These are phyloP conservation scores for Leucosporidium creatinivorum DNA, from an alignment of 768 basidiomycete genomes.

Conservation along the genomic window DNA sequence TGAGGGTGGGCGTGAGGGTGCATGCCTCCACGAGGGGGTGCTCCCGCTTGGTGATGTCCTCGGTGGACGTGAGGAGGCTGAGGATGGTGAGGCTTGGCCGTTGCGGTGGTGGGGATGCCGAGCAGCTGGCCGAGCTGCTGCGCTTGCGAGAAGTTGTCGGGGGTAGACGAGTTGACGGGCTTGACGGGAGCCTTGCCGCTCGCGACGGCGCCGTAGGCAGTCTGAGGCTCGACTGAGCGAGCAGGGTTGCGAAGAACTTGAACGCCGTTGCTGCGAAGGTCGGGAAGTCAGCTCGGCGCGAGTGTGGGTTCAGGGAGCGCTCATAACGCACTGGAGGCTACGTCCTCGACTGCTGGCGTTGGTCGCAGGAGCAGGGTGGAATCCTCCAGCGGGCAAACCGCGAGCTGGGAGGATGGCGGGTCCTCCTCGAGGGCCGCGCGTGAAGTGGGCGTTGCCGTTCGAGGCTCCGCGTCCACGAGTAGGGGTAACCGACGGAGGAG, in stretches of 20 bases:
- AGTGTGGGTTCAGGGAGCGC: neutral
- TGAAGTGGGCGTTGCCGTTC: slow-evolving; percentile 24
- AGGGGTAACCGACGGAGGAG: neutral
- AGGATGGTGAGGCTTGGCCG: neutral
- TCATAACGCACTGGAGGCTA: slow-evolving; percentile 1
- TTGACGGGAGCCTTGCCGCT: slow-evolving; percentile 8
- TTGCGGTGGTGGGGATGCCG: slow-evolving; percentile 14
- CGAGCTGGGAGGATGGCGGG: slow-evolving; percentile 23
- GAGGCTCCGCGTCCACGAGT: neutral
- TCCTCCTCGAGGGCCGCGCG: slow-evolving; percentile 16
- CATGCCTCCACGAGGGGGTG: neutral
- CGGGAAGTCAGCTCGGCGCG: neutral
- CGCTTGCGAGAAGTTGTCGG: slow-evolving; percentile 8
- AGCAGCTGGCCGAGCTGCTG: slow-evolving; percentile 24
- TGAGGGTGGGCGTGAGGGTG: neutral
- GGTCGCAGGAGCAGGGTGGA: slow-evolving; percentile 14
- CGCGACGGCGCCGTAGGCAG: slow-evolving; percentile 26
- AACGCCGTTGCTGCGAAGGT: slow-evolving; percentile 10
- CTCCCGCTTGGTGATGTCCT: neutral
- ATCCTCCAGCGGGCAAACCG: slow-evolving; percentile 31
- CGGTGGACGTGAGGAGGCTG: neutral
- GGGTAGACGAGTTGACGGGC: neutral
- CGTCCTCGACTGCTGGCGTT: slow-evolving; percentile 15
- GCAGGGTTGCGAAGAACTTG: slow-evolving; percentile 16
- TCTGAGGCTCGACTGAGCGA: slow-evolving; percentile 6